Evolutionary conservation across 495 filamentous ascomycete species (phyloP).

Genomic region (Neurospora sp.): DNA sequence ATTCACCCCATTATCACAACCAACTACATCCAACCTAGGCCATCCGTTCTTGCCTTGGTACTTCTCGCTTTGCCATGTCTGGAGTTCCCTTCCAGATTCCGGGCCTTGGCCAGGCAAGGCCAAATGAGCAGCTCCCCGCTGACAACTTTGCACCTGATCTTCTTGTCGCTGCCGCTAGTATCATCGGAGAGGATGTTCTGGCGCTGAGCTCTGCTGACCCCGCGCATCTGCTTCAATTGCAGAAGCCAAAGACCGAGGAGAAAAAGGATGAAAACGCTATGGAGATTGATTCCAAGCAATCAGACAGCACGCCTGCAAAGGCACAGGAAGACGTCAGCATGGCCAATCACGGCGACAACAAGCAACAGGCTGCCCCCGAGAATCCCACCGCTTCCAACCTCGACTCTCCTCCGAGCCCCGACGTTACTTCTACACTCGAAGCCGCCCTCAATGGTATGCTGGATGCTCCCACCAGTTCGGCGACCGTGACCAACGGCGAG

Average conservation of each 20-base stretch:
- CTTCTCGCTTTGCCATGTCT: conserved; percentile 26
- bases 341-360: conserved; percentile 3
- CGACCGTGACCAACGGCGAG: conserved; percentile 5
- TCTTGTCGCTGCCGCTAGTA: conserved; percentile 9
- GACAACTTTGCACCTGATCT: conserved; percentile 15
- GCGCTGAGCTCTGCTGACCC: not conserved
- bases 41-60: conserved; percentile 1
- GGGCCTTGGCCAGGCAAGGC: conserved; percentile 24
- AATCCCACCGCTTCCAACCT: not conserved
- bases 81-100: conserved; percentile 29
- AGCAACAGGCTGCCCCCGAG: not conserved
- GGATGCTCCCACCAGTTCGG: not conserved
- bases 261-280: conserved; percentile 6
- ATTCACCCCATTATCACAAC: not conserved
- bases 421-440: conserved; percentile 35
- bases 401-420: conserved; percentile 19
- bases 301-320: not conserved
- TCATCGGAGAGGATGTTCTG: not conserved
- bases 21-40: not conserved
- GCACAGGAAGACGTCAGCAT: not conserved
- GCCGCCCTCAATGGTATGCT: conserved; percentile 34
- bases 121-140: conserved; percentile 16
- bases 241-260: conserved; percentile 1
- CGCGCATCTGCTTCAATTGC: not conserved
- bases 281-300: not conserved